phyloP scores from a whole-genome alignment of 148 eudicot species.

The Tetragonia tetragonoides region DNA sequence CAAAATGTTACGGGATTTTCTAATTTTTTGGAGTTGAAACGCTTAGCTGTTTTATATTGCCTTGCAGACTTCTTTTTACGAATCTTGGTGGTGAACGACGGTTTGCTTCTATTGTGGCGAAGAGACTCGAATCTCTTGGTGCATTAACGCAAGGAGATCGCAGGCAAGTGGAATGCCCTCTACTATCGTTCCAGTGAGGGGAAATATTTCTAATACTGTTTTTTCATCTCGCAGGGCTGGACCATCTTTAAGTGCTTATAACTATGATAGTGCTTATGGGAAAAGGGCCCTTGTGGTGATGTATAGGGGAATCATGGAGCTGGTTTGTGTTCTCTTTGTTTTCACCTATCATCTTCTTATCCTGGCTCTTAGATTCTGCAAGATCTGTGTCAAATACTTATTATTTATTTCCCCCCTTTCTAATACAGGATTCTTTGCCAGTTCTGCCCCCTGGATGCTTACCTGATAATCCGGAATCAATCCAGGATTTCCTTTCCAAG shows the following conservation, averaged over 20 bases:
- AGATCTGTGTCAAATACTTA: background rate
- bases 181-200: background rate
- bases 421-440: constrained; percentile 72
- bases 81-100: constrained; percentile 98
- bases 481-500: constrained; percentile 67
- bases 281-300: constrained; percentile 70
- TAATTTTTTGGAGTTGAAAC: background rate
- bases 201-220: constrained; percentile 11
- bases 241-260: constrained; percentile 77
- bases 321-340: constrained; percentile 40
- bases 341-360: background rate
- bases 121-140: constrained; percentile 93
- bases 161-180: constrained; percentile 39
- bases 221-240: constrained; percentile 75
- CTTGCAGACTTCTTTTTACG: constrained; percentile 74
- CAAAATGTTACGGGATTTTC: background rate
- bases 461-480: constrained; percentile 67
- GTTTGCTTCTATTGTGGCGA: constrained; percentile 97
- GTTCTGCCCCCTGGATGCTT: constrained; percentile 95
- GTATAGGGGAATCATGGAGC: constrained; percentile 86
- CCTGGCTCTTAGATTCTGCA: background rate
- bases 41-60: background rate
- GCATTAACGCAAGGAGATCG: constrained; percentile 99
- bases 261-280: constrained; percentile 89
- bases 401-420: constrained; percentile 1